Evolutionary conservation across 2,329 filamentous ascomycete species (phyloP), one percentile per base, ranked within the genome.

Genomic region (Arachnomyces sp.): DNA sequence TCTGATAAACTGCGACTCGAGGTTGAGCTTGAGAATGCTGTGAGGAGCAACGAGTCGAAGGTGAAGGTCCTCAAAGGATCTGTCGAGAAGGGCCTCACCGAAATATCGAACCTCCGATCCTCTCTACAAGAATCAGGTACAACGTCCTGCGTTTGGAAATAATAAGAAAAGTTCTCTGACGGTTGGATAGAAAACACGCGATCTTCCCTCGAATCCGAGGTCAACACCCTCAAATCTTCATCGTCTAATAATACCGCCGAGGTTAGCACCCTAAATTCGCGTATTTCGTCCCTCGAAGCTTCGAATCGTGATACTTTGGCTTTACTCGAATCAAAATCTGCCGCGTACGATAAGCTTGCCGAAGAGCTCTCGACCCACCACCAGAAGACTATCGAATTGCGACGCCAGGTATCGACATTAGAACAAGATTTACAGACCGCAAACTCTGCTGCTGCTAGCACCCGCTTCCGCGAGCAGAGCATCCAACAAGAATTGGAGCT

Each of bases 261-360:
- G 44, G 75, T 86, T 43, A 81, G 85, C 53, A 78, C 79, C 2
- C 73, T 98, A 11, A 82, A 85, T 53, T 79, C 85, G 44, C 88
- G 90, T 52, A 87, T 98, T 53, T 72, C 82, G 36, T 85, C 86
- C 0, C 78, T 98, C 2, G 89, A 98, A 63, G 81, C 86, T 0
- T 92, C 90, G 5, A 96, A 95, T 58, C 83, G 92, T 46, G 90
- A 95, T 48, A 90, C 88, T 11, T 68, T 96, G 3, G 82, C 85
- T 31, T 79, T 95, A 28, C 81, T 96, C 46, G 90, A 96, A 56
- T 83, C 86, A 13, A 95, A 95, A 65, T 86, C 85, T 40, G 79
- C 80, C 7, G 85, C 88, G 29, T 87, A 95, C 58, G 86, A 95
- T 51, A 81, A 81, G 44, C 74, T 98, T 2, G 81, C 86, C 3